A percentile compares a stretch with the other conserved stretches of the same genome.
Conservation (phyloP, 2,329 filamentous ascomycete species). For the Teratosphaeria epicoccoides region DNA sequence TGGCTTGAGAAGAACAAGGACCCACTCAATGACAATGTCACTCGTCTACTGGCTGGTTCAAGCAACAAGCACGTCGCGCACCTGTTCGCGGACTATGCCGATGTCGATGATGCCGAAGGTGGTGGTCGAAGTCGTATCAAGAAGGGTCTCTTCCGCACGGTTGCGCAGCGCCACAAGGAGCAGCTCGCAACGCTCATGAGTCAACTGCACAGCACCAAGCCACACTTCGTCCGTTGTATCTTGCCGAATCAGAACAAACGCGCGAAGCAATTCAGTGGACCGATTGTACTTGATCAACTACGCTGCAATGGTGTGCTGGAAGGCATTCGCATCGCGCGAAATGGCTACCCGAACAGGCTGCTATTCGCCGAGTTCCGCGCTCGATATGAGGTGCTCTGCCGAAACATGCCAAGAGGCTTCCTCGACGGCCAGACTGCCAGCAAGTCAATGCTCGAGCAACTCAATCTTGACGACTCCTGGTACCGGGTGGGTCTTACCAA, state of each 20-base stretch:
- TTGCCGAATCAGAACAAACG: constrained; percentile 96
- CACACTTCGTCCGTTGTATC: constrained; percentile 96
- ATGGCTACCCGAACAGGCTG: constrained; percentile 89
- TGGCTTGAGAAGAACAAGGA: constrained; percentile 99
- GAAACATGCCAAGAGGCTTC: constrained; percentile 78
- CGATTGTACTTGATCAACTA: constrained; percentile 93
- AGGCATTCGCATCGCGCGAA: constrained; percentile 91
- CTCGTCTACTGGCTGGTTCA: constrained; percentile 72
- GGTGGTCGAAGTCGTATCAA: constrained; percentile 73
- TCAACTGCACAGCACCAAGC: constrained; percentile 89
- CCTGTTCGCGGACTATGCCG: constrained; percentile 76
- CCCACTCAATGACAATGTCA: constrained; percentile 93
- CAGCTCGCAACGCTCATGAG: constrained; percentile 94
- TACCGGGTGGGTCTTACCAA: constrained; percentile 94
- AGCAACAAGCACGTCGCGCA: constrained; percentile 71
- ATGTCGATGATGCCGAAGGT: constrained; percentile 57
- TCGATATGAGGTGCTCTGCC: constrained; percentile 88
- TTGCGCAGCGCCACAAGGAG: constrained; percentile 94
- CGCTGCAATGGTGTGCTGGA: constrained; percentile 98
- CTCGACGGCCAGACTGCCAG: constrained; percentile 81
- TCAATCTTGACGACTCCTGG: constrained; percentile 71
- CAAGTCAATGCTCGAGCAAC: constrained; percentile 76
- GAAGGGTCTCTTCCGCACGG: constrained; percentile 92
- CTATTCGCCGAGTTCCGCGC: constrained; percentile 90
- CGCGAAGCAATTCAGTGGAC: constrained; percentile 81